Base-by-base conservation (phyloP, 768 basidiomycete species). In the Mrakia hoshinonis region DNA sequence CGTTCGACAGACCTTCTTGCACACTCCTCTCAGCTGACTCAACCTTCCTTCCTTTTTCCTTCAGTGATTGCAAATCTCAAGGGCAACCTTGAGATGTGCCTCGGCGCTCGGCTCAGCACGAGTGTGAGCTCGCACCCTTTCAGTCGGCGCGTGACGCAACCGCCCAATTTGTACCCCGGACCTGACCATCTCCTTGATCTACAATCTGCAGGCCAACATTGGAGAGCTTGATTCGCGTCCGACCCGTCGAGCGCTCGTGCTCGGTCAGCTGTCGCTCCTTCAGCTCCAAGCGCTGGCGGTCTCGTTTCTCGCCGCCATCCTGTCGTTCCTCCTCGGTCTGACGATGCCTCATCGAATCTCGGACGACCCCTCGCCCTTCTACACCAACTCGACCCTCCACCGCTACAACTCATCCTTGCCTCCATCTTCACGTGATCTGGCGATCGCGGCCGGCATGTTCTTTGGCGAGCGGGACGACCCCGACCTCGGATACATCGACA, bases 11-110 rank as follows among this genome's bases (percentile, higher is more conserved):
- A 43, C 48, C 18, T 26, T 36, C 12, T 4, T 22, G 58, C 7
- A 60, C 47, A 20, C 39, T 26, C 29, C 29, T 34, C 3, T 36
- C 48, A 26, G 6, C 62, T 26, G 4, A 38, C 36, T 22, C 6
- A 15, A 22, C 4, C 18, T 31, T 34, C 29, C 24, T 0, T 51
- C 36, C 13, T 46, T 7, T 26, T 20, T 49, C 22, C 11, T 43
- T 18, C 12, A 54, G 49, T 63, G 67, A 58, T 62, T 20, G 78
- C 78, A 74, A 98, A 98, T 76, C 85, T 99, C 69, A 97, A 96
- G 76, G 96, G 95, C n/a, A 82, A 99, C 77, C 85, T 98, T 47
- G 96, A 98, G 80, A 98, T 98, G 95, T 97, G 96, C 74, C 87
- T 99, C 9, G 94, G 93, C 4, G 92, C 96, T 0, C 85, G 95